Evolutionary conservation across 164 flowering plant species (phyloP).

Genomic region (Kingdonia uniflora): DNA sequence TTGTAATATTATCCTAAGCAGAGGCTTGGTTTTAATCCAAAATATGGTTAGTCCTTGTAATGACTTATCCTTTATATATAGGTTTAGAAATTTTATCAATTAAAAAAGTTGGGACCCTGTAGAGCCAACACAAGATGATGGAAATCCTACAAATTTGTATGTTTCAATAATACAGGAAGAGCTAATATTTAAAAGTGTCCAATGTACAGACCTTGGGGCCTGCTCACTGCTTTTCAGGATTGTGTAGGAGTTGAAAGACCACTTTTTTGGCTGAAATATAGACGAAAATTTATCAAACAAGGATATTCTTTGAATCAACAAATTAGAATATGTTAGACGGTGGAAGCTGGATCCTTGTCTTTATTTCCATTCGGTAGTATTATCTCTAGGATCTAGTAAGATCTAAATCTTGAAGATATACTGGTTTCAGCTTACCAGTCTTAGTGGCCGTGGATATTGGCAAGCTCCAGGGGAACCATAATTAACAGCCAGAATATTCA

Average conservation of each 20-base stretch:
- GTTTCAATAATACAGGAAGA: no score
- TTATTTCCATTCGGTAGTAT: neutral
- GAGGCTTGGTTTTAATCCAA: no score
- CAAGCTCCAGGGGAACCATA: constrained; percentile 88
- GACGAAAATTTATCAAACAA: no score
- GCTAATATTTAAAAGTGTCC: no score
- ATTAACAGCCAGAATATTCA: constrained; percentile 74
- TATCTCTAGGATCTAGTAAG: neutral
- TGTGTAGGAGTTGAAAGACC: constrained; percentile 87
- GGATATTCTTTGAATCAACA: no score
- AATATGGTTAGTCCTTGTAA: no score
- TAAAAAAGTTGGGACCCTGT: neutral
- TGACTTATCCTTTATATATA: no score
- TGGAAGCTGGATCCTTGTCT: neutral
- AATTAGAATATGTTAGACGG: no score
- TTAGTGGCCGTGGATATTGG: constrained; percentile 60
- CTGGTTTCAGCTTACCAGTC: constrained; percentile 41
- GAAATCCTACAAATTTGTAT: no score
- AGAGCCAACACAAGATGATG: no score
- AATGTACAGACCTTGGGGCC: constrained; percentile 59
- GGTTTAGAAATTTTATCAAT: no score
- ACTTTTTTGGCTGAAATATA: constrained; percentile 64
- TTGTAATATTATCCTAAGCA: no score
- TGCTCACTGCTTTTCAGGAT: constrained; percentile 63
- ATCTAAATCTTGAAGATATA: neutral